phyloP scores from a whole-genome alignment of 2,329 filamentous ascomycete genomes.

The Epichloe typhina region DNA sequence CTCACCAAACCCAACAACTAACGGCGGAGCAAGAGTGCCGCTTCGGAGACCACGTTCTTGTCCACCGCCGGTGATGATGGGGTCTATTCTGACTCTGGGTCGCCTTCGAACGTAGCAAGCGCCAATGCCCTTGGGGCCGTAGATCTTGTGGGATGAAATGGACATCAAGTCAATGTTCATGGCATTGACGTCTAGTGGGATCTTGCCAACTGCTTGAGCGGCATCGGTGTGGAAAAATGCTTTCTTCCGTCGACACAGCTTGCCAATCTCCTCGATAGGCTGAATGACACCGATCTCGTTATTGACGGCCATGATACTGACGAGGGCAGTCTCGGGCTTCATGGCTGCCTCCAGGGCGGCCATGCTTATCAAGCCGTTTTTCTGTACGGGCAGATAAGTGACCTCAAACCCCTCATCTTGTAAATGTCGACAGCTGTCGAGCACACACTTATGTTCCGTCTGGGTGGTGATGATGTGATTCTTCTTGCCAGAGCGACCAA shows the following conservation, averaged over 20 bases:
- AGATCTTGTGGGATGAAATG: constrained; percentile 97
- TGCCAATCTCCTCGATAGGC: constrained; percentile 84
- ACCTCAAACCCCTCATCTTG: constrained; percentile 94
- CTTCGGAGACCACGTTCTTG: constrained; percentile 92
- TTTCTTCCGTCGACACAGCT: constrained; percentile 80
- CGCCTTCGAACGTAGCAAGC: constrained; percentile 91
- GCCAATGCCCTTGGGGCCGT: constrained; percentile 92
- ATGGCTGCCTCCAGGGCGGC: constrained; percentile 79
- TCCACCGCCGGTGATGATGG: constrained; percentile 89
- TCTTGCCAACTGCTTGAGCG: constrained; percentile 97
- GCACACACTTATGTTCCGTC: constrained; percentile 97
- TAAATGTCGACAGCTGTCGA: constrained; percentile 92
- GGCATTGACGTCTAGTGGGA: constrained; percentile 88
- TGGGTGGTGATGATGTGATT: constrained; percentile 96
- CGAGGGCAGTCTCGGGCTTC: constrained; percentile 76
- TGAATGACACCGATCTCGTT: constrained; percentile 99
- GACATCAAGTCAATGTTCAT: constrained; percentile 99
- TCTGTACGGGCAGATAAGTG: constrained; percentile 88
- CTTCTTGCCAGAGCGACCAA: constrained; percentile 87
- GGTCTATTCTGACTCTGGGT: constrained; percentile 85
- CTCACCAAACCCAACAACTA: constrained; percentile 89
- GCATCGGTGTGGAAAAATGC: constrained; percentile 97
- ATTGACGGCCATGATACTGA: constrained; percentile 98
- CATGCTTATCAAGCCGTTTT: constrained; percentile 74
- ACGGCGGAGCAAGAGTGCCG: constrained; percentile 78